Evolutionary conservation across 352 stramenopile genomes (phyloP).

Genomic region (Pythium aristosporum): DNA sequence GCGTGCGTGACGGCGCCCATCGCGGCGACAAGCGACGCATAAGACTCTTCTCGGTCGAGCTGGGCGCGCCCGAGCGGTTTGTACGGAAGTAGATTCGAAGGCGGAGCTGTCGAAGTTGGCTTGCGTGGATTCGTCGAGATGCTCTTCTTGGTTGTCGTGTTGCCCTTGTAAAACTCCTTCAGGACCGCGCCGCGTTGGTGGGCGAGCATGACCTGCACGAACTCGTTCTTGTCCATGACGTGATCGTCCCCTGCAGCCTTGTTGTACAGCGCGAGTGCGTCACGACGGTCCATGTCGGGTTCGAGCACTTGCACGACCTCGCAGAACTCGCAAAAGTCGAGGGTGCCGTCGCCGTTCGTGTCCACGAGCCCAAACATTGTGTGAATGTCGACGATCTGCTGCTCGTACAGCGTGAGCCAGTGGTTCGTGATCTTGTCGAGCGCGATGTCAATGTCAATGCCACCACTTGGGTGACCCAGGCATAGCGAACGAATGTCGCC

Average conservation of each 20-base stretch:
- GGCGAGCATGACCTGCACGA: constrained; percentile 71
- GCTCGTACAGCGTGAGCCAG: constrained; percentile 76
- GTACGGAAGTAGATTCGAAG: constrained; percentile 17
- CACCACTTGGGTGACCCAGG: constrained; percentile 20
- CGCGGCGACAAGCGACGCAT: constrained; percentile 51
- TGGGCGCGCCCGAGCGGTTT: constrained; percentile 28
- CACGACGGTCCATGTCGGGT: constrained; percentile 60
- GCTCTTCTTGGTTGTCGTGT: constrained; percentile 57
- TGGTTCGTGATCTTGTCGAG: constrained; percentile 80
- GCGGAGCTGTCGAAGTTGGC: constrained; percentile 6
- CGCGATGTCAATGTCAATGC: constrained; percentile 65
- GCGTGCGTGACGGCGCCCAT: constrained; percentile 33
- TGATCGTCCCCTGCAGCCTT: constrained; percentile 64
- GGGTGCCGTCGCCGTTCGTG: constrained; percentile 60
- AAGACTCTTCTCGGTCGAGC: constrained; percentile 56
- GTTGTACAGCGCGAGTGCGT: constrained; percentile 62
- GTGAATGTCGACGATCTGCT: constrained; percentile 77
- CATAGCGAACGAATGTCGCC: constrained; percentile 51
- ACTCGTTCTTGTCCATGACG: constrained; percentile 80
- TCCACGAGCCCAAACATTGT: constrained; percentile 72
- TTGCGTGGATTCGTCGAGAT: constrained; percentile 47
- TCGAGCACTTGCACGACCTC: constrained; percentile 63
- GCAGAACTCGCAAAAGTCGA: constrained; percentile 77
- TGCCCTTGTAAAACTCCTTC: constrained; percentile 55
- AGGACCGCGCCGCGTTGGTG: constrained; percentile 69